Conservation (phyloP, 129 eudicot species). For the Deinandra increscens region DNA sequence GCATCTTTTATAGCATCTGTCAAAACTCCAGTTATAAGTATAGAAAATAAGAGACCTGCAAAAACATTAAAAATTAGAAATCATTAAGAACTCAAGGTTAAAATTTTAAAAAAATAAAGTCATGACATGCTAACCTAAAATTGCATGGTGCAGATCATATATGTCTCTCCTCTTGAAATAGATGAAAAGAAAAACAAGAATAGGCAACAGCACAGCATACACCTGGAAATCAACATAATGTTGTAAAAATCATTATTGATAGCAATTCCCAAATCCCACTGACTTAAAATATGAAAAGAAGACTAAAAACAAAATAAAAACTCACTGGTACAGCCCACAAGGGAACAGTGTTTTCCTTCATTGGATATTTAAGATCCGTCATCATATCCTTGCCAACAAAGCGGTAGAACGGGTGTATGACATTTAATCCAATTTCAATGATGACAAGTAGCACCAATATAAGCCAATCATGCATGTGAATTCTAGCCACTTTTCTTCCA, state of each 20-base stretch:
- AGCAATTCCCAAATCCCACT: background rate
- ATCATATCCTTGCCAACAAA: conserved; percentile 76
- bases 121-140: conserved; percentile 50
- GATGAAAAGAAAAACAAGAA: conserved; percentile 52
- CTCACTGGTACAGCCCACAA: conserved; percentile 91
- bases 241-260: background rate
- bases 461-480: conserved; percentile 75
- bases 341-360: conserved; percentile 77
- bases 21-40: conserved; percentile 72
- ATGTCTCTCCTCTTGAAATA: conserved; percentile 71
- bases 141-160: conserved; percentile 71
- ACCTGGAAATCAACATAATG: conserved; percentile 39
- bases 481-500: conserved; percentile 57
- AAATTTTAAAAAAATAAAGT: background rate
- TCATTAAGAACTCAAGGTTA: conserved; percentile 12
- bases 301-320: background rate
- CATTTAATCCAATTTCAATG: conserved; percentile 52
- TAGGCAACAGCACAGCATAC: conserved; percentile 72
- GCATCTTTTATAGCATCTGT: conserved; percentile 82
- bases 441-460: conserved; percentile 54
- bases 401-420: conserved; percentile 71
- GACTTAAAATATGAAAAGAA: background rate
- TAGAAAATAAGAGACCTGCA: conserved; percentile 71
- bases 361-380: conserved; percentile 69
- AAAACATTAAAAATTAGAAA: conserved; percentile 8